Evolutionary conservation across 164 flowering plant species (phyloP).

Genomic region (Liriodendron chinense): DNA sequence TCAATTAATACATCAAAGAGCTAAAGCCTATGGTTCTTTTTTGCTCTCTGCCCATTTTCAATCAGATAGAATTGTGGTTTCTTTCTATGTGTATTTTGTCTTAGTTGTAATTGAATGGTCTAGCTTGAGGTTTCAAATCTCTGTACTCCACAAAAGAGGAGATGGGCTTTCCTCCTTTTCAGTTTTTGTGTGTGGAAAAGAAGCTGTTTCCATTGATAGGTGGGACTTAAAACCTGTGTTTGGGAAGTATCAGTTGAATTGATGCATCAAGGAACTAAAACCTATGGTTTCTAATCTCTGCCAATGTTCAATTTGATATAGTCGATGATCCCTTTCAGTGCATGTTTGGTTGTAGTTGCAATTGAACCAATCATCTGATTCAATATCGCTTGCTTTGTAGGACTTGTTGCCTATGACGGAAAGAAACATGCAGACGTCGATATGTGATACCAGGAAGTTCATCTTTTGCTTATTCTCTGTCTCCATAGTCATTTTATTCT

Average conservation of each 20-base stretch:
- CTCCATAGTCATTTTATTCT: slow-evolving; percentile 46
- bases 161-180: not conserved
- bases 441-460: slow-evolving; percentile 20
- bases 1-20: not conserved
- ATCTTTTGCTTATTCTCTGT: slow-evolving; percentile 41
- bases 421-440: slow-evolving; percentile 47
- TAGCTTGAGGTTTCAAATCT: no score
- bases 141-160: not conserved
- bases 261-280: not conserved
- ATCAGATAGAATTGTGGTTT: not conserved
- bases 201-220: not conserved
- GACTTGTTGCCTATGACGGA: slow-evolving; percentile 34
- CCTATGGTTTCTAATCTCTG: not conserved
- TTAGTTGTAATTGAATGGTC: no score
- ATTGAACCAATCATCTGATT: no score
- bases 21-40: no score
- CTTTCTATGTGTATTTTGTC: no score
- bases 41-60: not conserved
- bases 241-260: not conserved
- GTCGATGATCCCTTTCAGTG: not conserved
- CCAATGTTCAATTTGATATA: not conserved
- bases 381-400: not conserved
- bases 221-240: not conserved
- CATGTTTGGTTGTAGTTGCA: not conserved
- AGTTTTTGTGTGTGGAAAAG: not conserved